A percentile compares a stretch with the other conserved stretches of the same genome.
phyloP scores from a whole-genome alignment of 257 asterid species.

The Nicotiana benthamiana region DNA sequence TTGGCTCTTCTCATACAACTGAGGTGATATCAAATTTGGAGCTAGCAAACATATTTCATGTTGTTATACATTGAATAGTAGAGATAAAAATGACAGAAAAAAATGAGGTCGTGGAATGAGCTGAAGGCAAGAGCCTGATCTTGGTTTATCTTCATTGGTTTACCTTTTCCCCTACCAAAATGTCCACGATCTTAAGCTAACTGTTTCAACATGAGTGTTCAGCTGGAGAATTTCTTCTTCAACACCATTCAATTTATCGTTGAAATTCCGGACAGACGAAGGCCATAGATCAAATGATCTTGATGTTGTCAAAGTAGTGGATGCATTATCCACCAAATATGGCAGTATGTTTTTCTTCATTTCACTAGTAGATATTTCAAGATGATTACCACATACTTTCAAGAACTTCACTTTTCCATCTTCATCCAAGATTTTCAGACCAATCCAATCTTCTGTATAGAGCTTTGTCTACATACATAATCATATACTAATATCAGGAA shows the following conservation, averaged over 20 bases:
- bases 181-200: not conserved
- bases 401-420: constrained; percentile 79
- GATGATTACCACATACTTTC: constrained; percentile 56
- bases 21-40: no score
- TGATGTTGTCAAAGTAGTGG: constrained; percentile 13
- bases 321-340: constrained; percentile 46
- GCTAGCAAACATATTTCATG: not conserved
- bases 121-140: not conserved
- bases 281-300: constrained; percentile 15
- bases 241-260: not conserved
- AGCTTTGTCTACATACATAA: constrained; percentile 53
- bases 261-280: not conserved
- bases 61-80: not conserved
- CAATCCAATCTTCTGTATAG: constrained; percentile 85
- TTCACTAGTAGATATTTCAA: constrained; percentile 45
- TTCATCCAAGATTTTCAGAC: constrained; percentile 64
- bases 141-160: not conserved
- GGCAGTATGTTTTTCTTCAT: constrained; percentile 61
- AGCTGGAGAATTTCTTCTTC: constrained; percentile 27
- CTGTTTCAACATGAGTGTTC: not conserved
- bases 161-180: not conserved
- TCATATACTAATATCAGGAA: constrained; percentile 4
- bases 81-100: not conserved
- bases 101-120: not conserved
- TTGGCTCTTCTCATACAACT: no score